A percentile compares a stretch with the other conserved stretches of the same genome.
These are phyloP conservation scores for Fraxinus velutina DNA, from an alignment of 305 asterid species.

Conservation along the genomic window DNA sequence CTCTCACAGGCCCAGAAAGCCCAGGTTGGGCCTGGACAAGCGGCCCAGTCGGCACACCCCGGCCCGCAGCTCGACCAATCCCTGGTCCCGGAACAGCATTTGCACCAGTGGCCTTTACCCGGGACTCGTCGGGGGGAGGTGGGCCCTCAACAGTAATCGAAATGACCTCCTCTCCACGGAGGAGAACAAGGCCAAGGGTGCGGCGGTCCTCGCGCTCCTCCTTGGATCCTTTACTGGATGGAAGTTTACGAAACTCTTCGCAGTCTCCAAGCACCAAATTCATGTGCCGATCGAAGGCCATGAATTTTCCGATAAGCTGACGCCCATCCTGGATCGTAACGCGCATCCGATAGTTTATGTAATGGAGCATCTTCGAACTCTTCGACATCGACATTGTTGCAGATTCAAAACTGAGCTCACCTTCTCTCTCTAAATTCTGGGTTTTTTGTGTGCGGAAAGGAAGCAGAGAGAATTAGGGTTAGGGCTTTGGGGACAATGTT, in stretches of 20 bases:
- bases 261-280: slow-evolving; percentile 92
- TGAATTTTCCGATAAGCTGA: slow-evolving; percentile 80
- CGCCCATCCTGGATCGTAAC: slow-evolving; percentile 92
- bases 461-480: neutral
- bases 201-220: slow-evolving; percentile 92
- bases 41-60: slow-evolving; percentile 70
- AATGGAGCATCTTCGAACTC: slow-evolving; percentile 90
- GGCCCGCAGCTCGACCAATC: slow-evolving; percentile 84
- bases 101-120: slow-evolving; percentile 56
- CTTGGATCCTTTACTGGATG: slow-evolving; percentile 74
- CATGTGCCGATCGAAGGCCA: slow-evolving; percentile 97
- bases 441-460: neutral
- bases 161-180: slow-evolving; percentile 85
- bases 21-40: slow-evolving; percentile 82
- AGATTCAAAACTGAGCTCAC: neutral
- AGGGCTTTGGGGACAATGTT: neutral
- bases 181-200: slow-evolving; percentile 85
- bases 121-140: slow-evolving; percentile 86
- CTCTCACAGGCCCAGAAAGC: slow-evolving; percentile 78
- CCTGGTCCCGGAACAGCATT: slow-evolving; percentile 67
- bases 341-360: slow-evolving; percentile 89
- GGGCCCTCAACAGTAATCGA: slow-evolving; percentile 97
- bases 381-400: slow-evolving; percentile 87
- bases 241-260: slow-evolving; percentile 81
- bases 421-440: neutral